phyloP scores from a whole-genome alignment of 331 rosid species.

The Saraca asoca region DNA sequence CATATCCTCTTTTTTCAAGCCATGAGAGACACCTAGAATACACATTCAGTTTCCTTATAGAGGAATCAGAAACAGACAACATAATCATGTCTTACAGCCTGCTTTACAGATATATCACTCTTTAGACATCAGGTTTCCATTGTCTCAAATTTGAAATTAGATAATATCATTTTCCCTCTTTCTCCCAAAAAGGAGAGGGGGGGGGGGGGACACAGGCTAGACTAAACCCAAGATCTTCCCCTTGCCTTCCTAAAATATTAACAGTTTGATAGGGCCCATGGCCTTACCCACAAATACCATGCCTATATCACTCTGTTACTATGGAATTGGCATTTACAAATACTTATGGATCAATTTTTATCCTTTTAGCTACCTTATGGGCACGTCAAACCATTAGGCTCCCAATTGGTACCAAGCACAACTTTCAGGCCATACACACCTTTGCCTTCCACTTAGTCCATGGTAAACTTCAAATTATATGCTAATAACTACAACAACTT shows the following conservation, averaged over 20 bases:
- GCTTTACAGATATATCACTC: slow-evolving; percentile 27
- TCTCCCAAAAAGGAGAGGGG: not conserved
- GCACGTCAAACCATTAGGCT: slow-evolving; percentile 12
- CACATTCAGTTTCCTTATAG: slow-evolving; percentile 32
- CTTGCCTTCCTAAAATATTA: slow-evolving; percentile 10
- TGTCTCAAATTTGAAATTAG: slow-evolving; percentile 14
- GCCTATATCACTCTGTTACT: not conserved
- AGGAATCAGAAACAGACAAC: slow-evolving; percentile 22
- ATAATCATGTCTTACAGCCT: not conserved
- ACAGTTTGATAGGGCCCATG: slow-evolving; percentile 1
- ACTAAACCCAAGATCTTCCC: slow-evolving; percentile 26
- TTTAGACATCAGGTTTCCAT: slow-evolving; percentile 27
- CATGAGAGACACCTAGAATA: slow-evolving; percentile 52
- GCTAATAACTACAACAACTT: slow-evolving; percentile 10
- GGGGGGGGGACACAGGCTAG: not conserved
- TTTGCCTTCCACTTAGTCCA: not conserved
- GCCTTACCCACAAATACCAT: slow-evolving; percentile 7
- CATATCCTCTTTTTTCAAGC: slow-evolving; percentile 42
- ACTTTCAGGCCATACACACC: slow-evolving; percentile 7
- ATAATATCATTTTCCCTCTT: not conserved
- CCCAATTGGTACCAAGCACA: slow-evolving; percentile 12
- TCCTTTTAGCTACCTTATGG: not conserved
- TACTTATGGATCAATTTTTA: not conserved
- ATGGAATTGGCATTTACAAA: not conserved
- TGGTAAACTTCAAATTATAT: slow-evolving; percentile 17